Evolutionary conservation across 495 filamentous ascomycete genomes (phyloP), one percentile per base, ranked within the genome.

Genomic region (Aspergillus carlsbadensis): DNA sequence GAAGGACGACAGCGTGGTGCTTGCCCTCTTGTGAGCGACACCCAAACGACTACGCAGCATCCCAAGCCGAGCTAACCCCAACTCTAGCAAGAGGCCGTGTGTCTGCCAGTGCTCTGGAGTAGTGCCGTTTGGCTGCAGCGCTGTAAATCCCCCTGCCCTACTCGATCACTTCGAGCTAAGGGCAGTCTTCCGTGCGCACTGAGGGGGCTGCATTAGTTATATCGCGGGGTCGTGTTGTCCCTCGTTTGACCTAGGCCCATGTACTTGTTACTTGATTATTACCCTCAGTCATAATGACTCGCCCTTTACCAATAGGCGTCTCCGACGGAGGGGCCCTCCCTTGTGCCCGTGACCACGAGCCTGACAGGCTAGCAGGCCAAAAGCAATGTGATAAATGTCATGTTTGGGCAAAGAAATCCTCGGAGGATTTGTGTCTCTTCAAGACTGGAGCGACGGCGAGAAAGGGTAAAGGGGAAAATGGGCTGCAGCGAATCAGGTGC

Each of bases 41-140:
- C 34, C 20, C 39, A 21, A 44, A 37, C 15, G 21, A 54, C 52
- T 49, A 42, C 34, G 15, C 45, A 57, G 36, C 43, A 18, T n/a
- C 10, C 17, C 45, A 17, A 49, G 37, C 20, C 35, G 5, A 33
- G 22, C 37, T 35, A 42, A 48, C 44, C 33, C 53, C 53, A 56
- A 41, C 54, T 39, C 39, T n/a, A 50, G 54, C 15, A 43, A 40
- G 17, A 40, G 45, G 10, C 54, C 37, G 45, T 57, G 37, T 56
- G 44, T 49, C 54, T 57, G 54, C 46, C 54, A 57, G 54, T 50
- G 45, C 45, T 51, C 52, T 43, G 57, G 57, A 60, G 57, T 49
- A 46, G 44, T 55, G 52, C 57, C 57, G 57, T 60, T 60, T 60
- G 57, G 57, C 48, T 50, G 37, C 45, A 42, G 57, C 50, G 44